These are phyloP conservation scores for Aspergillus sojae DNA, from an alignment of 2,329 filamentous ascomycete genomes.

Conservation along the genomic window DNA sequence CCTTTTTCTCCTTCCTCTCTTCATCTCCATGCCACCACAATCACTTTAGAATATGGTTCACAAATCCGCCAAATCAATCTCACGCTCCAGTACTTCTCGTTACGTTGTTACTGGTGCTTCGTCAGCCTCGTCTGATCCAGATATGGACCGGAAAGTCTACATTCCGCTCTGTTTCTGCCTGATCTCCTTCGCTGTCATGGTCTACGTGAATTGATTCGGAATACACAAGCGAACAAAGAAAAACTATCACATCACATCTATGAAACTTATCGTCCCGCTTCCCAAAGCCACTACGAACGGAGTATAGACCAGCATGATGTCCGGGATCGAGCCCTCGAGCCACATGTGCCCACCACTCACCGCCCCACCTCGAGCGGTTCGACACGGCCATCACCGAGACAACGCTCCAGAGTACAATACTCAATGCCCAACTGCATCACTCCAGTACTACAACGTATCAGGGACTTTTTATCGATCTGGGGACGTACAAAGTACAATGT, in stretches of 20 bases:
- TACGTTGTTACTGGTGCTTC: conserved; percentile 14
- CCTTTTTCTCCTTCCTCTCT: conserved; percentile 7
- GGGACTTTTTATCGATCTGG: neutral
- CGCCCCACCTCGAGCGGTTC: neutral
- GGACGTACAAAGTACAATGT: neutral
- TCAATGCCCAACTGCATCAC: neutral
- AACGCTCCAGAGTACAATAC: neutral
- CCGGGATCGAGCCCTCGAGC: neutral
- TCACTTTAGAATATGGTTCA: conserved; percentile 18
- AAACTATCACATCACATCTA: neutral
- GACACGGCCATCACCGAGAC: neutral
- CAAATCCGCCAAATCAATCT: conserved; percentile 17
- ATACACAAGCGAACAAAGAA: neutral
- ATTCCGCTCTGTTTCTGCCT: conserved; percentile 42
- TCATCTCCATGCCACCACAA: neutral
- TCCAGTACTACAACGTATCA: neutral
- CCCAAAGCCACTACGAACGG: neutral
- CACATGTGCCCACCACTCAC: neutral
- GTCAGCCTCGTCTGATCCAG: conserved; percentile 16
- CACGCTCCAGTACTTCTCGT: conserved; percentile 16
- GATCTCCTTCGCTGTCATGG: conserved; percentile 41
- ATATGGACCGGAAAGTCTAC: conserved; percentile 39
- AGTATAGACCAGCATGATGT: neutral
- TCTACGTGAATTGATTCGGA: conserved; percentile 33
- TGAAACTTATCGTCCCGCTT: neutral